phyloP scores from a whole-genome alignment of 139 green algal species.

The Dunaliella sp. region DNA sequence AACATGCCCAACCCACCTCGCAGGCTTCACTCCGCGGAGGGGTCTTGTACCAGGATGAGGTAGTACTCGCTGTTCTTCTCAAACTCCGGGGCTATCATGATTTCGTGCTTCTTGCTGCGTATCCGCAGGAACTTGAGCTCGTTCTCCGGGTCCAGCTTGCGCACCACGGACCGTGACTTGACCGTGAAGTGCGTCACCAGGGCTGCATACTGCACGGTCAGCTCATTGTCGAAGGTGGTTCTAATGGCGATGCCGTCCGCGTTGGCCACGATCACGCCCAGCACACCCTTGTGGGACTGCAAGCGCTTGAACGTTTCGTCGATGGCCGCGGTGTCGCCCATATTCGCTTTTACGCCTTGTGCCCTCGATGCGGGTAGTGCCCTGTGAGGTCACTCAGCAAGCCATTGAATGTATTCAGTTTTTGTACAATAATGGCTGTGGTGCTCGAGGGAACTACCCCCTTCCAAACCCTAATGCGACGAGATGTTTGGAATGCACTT shows the following conservation, averaged over 20 bases:
- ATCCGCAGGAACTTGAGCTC: conserved; percentile 86
- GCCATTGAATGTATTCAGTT: too few species aligned
- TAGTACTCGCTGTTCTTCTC: conserved; percentile 69
- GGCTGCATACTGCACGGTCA: conserved; percentile 67
- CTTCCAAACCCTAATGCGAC: too few species aligned
- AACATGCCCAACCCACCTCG: neutral
- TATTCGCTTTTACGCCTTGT: too few species aligned
- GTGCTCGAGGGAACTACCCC: too few species aligned
- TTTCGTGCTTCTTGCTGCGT: conserved; percentile 80
- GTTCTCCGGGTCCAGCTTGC: conserved; percentile 77
- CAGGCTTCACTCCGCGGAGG: conserved; percentile 18
- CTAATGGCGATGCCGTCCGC: conserved; percentile 84
- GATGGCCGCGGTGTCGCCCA: conserved; percentile 68
- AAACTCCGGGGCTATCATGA: conserved; percentile 85
- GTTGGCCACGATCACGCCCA: conserved; percentile 82
- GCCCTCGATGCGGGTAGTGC: too few species aligned
- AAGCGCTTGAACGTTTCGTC: conserved; percentile 76
- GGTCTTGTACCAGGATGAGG: conserved; percentile 76
- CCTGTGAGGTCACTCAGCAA: too few species aligned
- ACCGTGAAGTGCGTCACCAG: conserved; percentile 67
- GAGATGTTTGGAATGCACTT: too few species aligned
- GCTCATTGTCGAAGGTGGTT: conserved; percentile 78
- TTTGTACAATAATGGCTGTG: too few species aligned
- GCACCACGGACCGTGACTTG: conserved; percentile 73
- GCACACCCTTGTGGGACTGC: conserved; percentile 59